A percentile compares a stretch with the other conserved stretches of the same genome.
Evolutionary conservation across 1,284 basidiomycete genomes (phyloP).

Genomic region (Pseudozyma sp.): DNA sequence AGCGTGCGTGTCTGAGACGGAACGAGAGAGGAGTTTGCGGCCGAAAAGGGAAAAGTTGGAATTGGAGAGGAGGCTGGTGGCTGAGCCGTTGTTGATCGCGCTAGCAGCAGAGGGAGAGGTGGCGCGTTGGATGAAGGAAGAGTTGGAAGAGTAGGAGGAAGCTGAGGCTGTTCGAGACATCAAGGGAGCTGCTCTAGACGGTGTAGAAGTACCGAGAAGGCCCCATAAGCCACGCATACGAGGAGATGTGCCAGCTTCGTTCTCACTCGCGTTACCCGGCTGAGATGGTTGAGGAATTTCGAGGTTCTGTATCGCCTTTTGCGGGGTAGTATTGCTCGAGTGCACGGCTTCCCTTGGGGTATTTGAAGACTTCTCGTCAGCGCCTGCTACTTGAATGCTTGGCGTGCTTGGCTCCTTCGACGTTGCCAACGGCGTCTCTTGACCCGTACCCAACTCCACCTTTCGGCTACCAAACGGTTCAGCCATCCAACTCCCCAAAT

Average conservation of each 20-base stretch:
- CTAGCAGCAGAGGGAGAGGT: background rate
- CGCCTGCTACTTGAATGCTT: conserved; percentile 6
- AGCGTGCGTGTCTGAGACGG: conserved; percentile 11
- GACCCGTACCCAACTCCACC: background rate
- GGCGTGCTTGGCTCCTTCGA: background rate
- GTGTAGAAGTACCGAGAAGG: conserved; percentile 12
- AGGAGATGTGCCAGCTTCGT: conserved; percentile 2
- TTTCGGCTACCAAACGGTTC: background rate
- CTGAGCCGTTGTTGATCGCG: background rate
- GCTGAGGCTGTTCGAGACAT: conserved; percentile 4
- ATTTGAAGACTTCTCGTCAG: background rate
- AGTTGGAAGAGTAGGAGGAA: conserved; percentile 15
- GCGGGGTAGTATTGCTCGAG: background rate
- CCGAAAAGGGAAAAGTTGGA: conserved; percentile 21
- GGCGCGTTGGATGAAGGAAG: conserved; percentile 5
- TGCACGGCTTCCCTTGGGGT: background rate
- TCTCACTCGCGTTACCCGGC: background rate
- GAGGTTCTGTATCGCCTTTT: background rate
- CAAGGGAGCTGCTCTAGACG: background rate
- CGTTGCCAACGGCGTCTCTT: background rate
- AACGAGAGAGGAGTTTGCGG: conserved; percentile 10
- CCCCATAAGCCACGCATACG: conserved; percentile 14
- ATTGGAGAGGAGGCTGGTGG: conserved; percentile 11
- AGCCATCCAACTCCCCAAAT: conserved; percentile 3
- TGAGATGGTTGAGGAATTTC: background rate